Percentiles rank a stretch among this genome's conserved stretches.
phyloP scores from a whole-genome alignment of 768 basidiomycete genomes.

The Podaxis sp. region DNA sequence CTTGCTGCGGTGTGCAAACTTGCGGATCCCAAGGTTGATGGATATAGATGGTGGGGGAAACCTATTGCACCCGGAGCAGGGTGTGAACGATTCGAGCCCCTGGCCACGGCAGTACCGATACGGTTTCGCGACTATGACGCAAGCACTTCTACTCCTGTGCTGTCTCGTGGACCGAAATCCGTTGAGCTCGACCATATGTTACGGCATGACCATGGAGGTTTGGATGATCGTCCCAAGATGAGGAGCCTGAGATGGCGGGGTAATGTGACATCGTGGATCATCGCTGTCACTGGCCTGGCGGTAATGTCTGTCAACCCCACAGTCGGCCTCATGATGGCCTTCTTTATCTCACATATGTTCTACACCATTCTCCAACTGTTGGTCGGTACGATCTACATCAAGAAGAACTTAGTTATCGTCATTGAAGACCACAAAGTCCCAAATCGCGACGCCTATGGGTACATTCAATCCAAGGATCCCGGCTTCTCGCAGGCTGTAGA shows the following conservation, averaged over 20 bases:
- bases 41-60: constrained; percentile 9
- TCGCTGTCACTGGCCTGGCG: neutral
- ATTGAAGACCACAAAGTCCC: constrained; percentile 10
- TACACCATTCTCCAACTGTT: neutral
- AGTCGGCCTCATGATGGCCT: neutral
- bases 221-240: neutral
- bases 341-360: neutral
- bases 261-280: neutral
- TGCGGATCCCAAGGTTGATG: neutral
- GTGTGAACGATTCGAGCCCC: neutral
- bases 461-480: constrained; percentile 12
- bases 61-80: constrained; percentile 4
- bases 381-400: constrained; percentile 6
- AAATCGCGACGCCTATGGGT: neutral
- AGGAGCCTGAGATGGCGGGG: neutral
- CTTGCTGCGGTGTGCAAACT: constrained; percentile 20
- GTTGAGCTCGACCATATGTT: constrained; percentile 13
- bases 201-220: neutral
- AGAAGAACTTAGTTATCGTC: constrained; percentile 8
- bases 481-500: neutral
- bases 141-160: neutral
- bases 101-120: neutral
- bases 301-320: neutral
- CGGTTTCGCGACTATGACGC: too few relatives aligned
- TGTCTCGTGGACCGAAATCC: neutral